A percentile compares a stretch with the other conserved stretches of the same genome.
phyloP scores from a whole-genome alignment of 179 eudicot species.

The Beta lomatogona region DNA sequence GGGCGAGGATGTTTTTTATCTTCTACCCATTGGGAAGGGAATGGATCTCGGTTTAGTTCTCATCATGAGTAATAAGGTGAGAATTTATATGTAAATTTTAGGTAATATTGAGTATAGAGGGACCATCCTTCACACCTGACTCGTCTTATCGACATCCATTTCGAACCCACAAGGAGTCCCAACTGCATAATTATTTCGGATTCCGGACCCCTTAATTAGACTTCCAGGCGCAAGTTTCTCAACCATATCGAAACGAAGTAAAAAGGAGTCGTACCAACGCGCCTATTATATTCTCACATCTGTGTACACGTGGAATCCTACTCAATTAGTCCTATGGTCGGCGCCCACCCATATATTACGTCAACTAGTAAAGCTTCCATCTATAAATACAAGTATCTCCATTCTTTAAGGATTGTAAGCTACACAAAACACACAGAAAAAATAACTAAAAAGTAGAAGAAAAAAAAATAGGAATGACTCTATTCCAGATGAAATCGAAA shows the following conservation, averaged over 20 bases:
- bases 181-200: too few species aligned
- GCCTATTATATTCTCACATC: not conserved
- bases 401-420: not conserved
- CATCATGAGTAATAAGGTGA: too few species aligned
- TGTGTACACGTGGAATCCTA: constrained; percentile 31
- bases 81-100: too few species aligned
- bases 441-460: not conserved
- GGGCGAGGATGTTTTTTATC: too few species aligned
- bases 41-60: too few species aligned
- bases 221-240: not conserved
- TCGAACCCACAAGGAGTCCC: too few species aligned
- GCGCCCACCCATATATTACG: constrained; percentile 6
- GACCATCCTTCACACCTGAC: too few species aligned
- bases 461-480: constrained; percentile 1
- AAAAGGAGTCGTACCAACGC: constrained; percentile 7
- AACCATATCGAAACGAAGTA: not conserved
- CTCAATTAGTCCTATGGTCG: constrained; percentile 24
- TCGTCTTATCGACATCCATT: too few species aligned
- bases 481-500: constrained; percentile 20
- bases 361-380: not conserved
- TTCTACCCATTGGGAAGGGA: too few species aligned
- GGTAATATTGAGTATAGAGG: too few species aligned
- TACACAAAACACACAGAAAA: not conserved
- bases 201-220: too few species aligned
- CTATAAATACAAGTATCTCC: constrained; percentile 22